Evolutionary conservation across 176 grass and related monocot genomes (phyloP), one percentile per base, ranked within the genome.

Genomic region (Typha latifolia): DNA sequence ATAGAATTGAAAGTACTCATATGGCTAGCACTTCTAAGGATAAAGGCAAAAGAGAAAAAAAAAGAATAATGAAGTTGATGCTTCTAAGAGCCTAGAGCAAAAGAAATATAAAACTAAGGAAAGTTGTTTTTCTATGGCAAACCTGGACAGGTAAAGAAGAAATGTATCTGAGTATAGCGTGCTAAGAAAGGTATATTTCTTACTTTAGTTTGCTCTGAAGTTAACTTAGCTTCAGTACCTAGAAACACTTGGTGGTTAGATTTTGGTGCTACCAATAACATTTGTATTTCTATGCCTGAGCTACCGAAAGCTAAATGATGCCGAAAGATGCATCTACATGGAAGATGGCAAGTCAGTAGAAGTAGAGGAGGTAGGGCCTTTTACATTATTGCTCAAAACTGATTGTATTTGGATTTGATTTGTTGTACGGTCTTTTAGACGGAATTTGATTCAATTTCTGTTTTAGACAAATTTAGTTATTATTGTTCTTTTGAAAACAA

Each of bases 401-500:
- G 12, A 3, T 56, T 68, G 15, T 66, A 66, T 56, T 61, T 68
- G 5, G 50, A 77, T 77, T 77, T 77, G 29, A 51, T 77, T 47
- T 61, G 0, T 48, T 57, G 49, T 77, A 68, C 74, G 49, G 4
- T 77, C 16, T n/a, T 77, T 67, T 68, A 68, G 51, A 20, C 14
- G 26, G 29, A 72, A 72, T 31, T 62, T 72, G 12, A 24, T 61
- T 72, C 5, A 59, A 18, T 67, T 66, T 67, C 63, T 59, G 0
- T 21, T 21, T 67, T 76, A 21, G 73, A 76, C n/a, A 76, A 66
- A 67, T 67, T 57, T 51, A 3, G 73, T 76, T 67, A 66, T 47
- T 43, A 1, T 68, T 76, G 61, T 59, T 67, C 47, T 57, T 57
- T 76, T 75, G 18, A 18, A 37, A 65, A 51, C 15, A 51, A 51